A percentile compares a stretch with the other conserved stretches of the same genome.
Evolutionary conservation across 1,284 basidiomycete genomes (phyloP).

Genomic region (Trichosporon sp.): DNA sequence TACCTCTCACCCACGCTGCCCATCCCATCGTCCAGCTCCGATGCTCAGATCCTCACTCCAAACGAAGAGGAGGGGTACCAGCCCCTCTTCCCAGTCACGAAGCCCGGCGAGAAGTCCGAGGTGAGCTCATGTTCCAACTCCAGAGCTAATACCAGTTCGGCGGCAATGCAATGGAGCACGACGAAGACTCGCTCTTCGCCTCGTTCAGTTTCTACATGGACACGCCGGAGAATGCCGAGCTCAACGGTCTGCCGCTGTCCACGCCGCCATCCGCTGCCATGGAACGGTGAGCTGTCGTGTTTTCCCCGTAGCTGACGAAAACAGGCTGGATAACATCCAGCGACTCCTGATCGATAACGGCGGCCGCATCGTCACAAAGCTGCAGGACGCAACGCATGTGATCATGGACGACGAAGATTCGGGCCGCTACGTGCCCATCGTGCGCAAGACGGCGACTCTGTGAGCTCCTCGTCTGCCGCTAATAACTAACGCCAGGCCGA

Average conservation of each 20-base stretch:
- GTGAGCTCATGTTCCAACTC: slow-evolving; percentile 12
- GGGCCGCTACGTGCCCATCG: slow-evolving; percentile 60
- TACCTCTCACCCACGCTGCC: neutral
- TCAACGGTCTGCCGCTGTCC: slow-evolving; percentile 57
- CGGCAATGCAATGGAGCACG: slow-evolving; percentile 66
- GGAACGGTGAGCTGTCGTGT: slow-evolving; percentile 55
- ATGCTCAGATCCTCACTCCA: neutral
- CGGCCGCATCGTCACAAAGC: slow-evolving; percentile 58
- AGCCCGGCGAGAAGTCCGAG: slow-evolving; percentile 32
- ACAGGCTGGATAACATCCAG: slow-evolving; percentile 58
- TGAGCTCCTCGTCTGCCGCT: slow-evolving; percentile 40
- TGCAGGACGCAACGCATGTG: slow-evolving; percentile 73
- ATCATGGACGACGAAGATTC: slow-evolving; percentile 58
- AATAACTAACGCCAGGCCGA: slow-evolving; percentile 54
- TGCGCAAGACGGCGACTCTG: slow-evolving; percentile 65
- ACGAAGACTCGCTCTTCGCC: slow-evolving; percentile 61
- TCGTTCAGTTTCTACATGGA: slow-evolving; percentile 86
- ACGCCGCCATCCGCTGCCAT: slow-evolving; percentile 51
- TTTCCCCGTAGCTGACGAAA: neutral
- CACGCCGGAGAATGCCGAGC: slow-evolving; percentile 62
- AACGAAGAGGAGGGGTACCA: slow-evolving; percentile 53
- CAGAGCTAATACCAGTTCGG: slow-evolving; percentile 55
- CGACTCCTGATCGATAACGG: slow-evolving; percentile 61
- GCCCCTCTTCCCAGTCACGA: slow-evolving; percentile 20
- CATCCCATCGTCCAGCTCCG: neutral